Conservation (phyloP, 2,329 filamentous ascomycete species). For the Pseudogymnoascus sp. region DNA sequence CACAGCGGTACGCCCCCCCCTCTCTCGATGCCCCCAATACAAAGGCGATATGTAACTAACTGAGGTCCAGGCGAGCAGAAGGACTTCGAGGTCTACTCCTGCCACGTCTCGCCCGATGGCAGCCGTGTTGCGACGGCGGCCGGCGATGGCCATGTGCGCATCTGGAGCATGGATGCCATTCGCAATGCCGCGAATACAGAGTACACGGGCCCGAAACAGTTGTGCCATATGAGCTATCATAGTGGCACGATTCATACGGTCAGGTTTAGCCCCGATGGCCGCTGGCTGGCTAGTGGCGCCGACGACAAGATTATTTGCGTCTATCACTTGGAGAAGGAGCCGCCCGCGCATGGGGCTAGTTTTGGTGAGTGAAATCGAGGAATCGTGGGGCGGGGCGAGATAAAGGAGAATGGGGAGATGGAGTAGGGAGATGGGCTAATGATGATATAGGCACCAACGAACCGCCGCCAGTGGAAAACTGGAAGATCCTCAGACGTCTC, state of each 20-base stretch:
- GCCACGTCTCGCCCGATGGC: slow-evolving; percentile 92
- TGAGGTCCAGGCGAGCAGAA: slow-evolving; percentile 46
- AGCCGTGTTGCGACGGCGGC: slow-evolving; percentile 86
- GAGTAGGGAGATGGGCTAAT: slow-evolving; percentile 15
- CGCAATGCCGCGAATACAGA: slow-evolving; percentile 67
- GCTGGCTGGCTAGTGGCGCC: slow-evolving; percentile 91
- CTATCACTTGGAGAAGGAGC: slow-evolving; percentile 79
- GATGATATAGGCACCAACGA: slow-evolving; percentile 62
- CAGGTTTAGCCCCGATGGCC: slow-evolving; percentile 89
- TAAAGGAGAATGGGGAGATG: slow-evolving; percentile 7
- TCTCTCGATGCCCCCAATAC: neutral
- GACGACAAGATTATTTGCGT: slow-evolving; percentile 99
- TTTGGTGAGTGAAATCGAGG: slow-evolving; percentile 55
- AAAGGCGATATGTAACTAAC: neutral
- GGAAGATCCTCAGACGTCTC: slow-evolving; percentile 88
- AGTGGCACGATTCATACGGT: slow-evolving; percentile 96
- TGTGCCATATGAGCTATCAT: slow-evolving; percentile 97
- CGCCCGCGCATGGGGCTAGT: slow-evolving; percentile 66
- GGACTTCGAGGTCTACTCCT: slow-evolving; percentile 97
- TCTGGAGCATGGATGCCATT: slow-evolving; percentile 96
- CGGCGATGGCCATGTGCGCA: slow-evolving; percentile 93
- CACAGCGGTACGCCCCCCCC: slow-evolving; percentile 63
- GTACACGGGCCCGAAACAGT: slow-evolving; percentile 76
- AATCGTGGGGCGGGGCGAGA: neutral
- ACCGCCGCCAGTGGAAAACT: slow-evolving; percentile 89